Conservation (phyloP, 2,329 filamentous ascomycete genomes). For the Aureobasidium mangrovei region DNA sequence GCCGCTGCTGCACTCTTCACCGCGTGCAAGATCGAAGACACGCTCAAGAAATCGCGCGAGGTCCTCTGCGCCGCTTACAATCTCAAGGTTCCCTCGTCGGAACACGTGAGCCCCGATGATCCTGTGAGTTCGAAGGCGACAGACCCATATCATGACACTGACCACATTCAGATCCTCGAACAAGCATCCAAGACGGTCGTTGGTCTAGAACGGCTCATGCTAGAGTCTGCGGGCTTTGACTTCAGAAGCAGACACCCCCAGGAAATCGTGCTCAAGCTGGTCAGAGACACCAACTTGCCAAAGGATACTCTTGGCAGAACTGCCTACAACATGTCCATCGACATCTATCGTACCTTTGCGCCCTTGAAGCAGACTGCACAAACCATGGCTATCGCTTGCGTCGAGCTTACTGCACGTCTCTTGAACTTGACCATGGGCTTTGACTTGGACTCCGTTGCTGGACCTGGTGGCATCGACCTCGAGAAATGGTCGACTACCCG, state of each 20-base stretch:
- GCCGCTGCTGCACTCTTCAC: conserved; percentile 82
- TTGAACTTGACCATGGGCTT: conserved; percentile 34
- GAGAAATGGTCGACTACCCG: conserved; percentile 35
- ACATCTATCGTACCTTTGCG: conserved; percentile 87
- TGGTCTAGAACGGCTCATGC: conserved; percentile 81
- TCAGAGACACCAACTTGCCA: conserved; percentile 15
- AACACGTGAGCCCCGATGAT: conserved; percentile 70
- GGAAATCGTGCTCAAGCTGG: conserved; percentile 70
- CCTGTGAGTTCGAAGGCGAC: conserved; percentile 47
- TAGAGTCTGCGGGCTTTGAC: conserved; percentile 89
- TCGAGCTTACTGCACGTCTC: conserved; percentile 71
- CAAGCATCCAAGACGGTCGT: conserved; percentile 70
- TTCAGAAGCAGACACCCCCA: conserved; percentile 86
- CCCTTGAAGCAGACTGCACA: conserved; percentile 82
- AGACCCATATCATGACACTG: neutral
- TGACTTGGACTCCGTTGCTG: conserved; percentile 41
- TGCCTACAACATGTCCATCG: conserved; percentile 75
- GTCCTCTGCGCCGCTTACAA: conserved; percentile 89
- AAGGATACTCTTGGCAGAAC: conserved; percentile 47
- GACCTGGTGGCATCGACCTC: conserved; percentile 40
- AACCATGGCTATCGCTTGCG: conserved; percentile 72
- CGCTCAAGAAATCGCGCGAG: conserved; percentile 89
- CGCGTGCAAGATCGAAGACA: conserved; percentile 96
- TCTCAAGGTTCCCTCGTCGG: conserved; percentile 55
- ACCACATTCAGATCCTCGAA: conserved; percentile 61